Conservation (phyloP, 176 grass and related monocot genomes). For the Sorghum bicolor region DNA sequence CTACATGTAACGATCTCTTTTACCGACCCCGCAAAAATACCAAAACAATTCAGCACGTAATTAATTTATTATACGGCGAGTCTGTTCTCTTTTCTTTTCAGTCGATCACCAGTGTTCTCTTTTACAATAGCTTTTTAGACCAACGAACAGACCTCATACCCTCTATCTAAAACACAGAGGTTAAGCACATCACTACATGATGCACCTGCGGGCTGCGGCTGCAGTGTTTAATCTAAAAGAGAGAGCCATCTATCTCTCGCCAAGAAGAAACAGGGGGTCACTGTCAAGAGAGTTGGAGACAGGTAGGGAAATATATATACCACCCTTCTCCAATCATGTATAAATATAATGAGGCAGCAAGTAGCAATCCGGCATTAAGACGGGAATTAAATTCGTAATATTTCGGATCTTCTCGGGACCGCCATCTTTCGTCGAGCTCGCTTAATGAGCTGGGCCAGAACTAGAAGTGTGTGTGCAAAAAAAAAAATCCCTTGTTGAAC, state of each 20-base stretch:
- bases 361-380: constrained; percentile 17
- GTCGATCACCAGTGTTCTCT: too few relatives aligned
- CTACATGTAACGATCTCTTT: neutral
- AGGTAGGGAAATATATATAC: neutral
- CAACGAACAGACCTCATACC: too few relatives aligned
- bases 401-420: constrained; percentile 21
- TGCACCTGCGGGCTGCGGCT: too few relatives aligned
- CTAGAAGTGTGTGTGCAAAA: neutral
- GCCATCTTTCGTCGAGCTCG: neutral
- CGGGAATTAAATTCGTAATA: constrained; percentile 6
- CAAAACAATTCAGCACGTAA: neutral
- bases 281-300: neutral
- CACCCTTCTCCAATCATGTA: neutral
- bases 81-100: too few relatives aligned
- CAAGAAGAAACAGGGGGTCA: neutral
- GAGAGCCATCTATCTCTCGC: too few relatives aligned
- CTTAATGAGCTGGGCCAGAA: neutral
- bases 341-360: neutral
- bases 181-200: neutral
- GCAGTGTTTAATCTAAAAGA: neutral
- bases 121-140: too few relatives aligned
- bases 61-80: too few relatives aligned
- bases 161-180: neutral
- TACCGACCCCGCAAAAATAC: neutral
- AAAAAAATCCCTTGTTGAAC: neutral